Base-by-base conservation (phyloP, 2,329 filamentous ascomycete genomes). In the Botrytis fragariae region DNA sequence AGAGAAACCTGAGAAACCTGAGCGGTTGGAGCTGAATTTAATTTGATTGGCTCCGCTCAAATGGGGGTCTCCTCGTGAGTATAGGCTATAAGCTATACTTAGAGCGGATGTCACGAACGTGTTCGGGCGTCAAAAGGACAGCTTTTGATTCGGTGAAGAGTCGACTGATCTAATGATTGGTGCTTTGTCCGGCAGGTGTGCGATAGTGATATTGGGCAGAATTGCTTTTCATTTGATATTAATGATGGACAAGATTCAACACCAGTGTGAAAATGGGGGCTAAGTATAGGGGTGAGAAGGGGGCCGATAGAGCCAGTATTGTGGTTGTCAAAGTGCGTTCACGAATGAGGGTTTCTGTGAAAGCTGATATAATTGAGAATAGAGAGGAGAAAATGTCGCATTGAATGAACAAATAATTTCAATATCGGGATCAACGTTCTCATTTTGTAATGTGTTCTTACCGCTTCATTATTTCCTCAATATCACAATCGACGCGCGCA, bases 31-130 rank as follows among this genome's bases (percentile, higher is more conserved):
- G 74, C 68, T 71, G 35, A 35, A 25, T 37, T 12, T 8, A 54
- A 44, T 54, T 59, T 77, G 74, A 78, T 78, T 78, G 76, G 77
- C 39, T 64, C 51, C 9, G n/a, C 42, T 54, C 25, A 32, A 65
- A 72, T 37, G 45, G 45, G 65, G 69, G 59, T 48, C 67, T 25
- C 48, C 39, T 74, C 59, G 74, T 70, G 72, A 71, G 70, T 71
- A 74, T 72, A 65, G 74, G 74, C 75, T 78, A 42, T 68, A 42
- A 25, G 65, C 65, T 69, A 79, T 77, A 75, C 77, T 79, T 78
- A 79, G 77, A 74, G 61, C 69, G 64, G 68, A 73, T 74, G 73
- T 74, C 75, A 72, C 74, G n/a, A 72, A 77, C 59, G 63, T 70
- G 61, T 35, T 62, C 51, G 68, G 71, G 71, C 71, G 71, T 69